These are phyloP conservation scores for Neopestalotiopsis sp. DNA, from an alignment of 2,329 filamentous ascomycete genomes.

Conservation along the genomic window DNA sequence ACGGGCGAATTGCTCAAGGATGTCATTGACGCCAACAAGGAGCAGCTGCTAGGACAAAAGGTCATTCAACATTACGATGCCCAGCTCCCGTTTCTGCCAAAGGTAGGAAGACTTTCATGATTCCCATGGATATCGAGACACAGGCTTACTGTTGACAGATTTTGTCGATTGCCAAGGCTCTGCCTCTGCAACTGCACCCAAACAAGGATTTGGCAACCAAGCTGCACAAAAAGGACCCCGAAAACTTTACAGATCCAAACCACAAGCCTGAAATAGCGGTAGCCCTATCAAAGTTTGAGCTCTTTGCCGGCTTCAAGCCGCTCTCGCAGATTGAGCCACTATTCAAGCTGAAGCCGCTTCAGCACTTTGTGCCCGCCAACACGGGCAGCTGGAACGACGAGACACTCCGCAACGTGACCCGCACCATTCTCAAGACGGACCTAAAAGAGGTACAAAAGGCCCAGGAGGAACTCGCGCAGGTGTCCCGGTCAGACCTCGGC, in stretches of 20 bases:
- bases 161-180: conserved; percentile 75
- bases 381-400: conserved; percentile 59
- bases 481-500: conserved; percentile 54
- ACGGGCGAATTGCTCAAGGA: conserved; percentile 70
- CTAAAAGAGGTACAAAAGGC: conserved; percentile 57
- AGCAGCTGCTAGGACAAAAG: conserved; percentile 67
- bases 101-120: conserved; percentile 37
- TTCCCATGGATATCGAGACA: too few relatives aligned
- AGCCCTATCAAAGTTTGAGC: conserved; percentile 73
- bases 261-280: conserved; percentile 84
- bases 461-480: conserved; percentile 55
- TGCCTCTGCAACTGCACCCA: conserved; percentile 78
- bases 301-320: conserved; percentile 78
- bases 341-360: conserved; percentile 60
- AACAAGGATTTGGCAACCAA: conserved; percentile 70
- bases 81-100: conserved; percentile 75
- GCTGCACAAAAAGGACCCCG: conserved; percentile 68
- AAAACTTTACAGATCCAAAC: conserved; percentile 73
- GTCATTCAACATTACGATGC: conserved; percentile 66
- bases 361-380: conserved; percentile 55
- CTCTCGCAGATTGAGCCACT: conserved; percentile 63
- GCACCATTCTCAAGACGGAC: conserved; percentile 59
- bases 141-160: conserved; percentile 57
- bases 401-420: conserved; percentile 61
- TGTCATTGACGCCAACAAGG: conserved; percentile 65